Evolutionary conservation across 495 filamentous ascomycete species (phyloP), one percentile per base, ranked within the genome.

Genomic region (Penicillium waksmanii): DNA sequence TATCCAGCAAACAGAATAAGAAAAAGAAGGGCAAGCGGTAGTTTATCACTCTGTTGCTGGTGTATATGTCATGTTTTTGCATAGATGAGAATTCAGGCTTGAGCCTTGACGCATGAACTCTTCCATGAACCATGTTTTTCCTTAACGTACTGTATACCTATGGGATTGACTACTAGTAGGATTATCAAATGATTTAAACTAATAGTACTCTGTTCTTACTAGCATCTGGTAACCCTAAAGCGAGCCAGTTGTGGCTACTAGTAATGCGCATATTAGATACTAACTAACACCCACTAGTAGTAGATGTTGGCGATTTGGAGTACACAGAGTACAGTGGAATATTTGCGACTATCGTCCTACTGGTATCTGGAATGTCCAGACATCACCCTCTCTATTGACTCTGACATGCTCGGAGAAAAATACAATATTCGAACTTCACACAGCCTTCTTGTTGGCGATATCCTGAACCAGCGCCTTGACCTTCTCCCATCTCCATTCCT

Each of bases 11-110:
- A 34, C 89, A 87, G 72, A 85, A 84, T 69, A 91, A 89, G 76
- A 91, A 89, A 76, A 87, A 88, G 82, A 91, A 90, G 81, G 86
- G 84, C 18, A 89, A 87, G 74, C 87, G 87, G 76, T 86, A 65
- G 50, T 58, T 40, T 27, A 55, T 27, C 52, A 27, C 31, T 12
- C 35, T 36, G 25, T 33, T 47, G 42, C 13, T 25, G 19, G 27
- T 52, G 61, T n/a, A 35, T 13, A 58, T 19, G 56, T 19, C 42
- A 42, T 59, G 38, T 35, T 11, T 60, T 43, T 55, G 43, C 46
- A 55, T 55, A 36, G 35, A 53, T 35, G 43, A 56, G 36, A 56
- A 44, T n/a, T 18, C 17, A 13, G 42, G 42, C 42, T 17, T n/a
- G 6, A 44, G 42, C 42, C 42, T 44, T 44, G 17, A 17, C 17